Percentiles rank a stretch among this genome's conserved stretches.
Conservation (phyloP, 225 moss, liverwort and hornwort species). For the Polytrichum formosum region DNA sequence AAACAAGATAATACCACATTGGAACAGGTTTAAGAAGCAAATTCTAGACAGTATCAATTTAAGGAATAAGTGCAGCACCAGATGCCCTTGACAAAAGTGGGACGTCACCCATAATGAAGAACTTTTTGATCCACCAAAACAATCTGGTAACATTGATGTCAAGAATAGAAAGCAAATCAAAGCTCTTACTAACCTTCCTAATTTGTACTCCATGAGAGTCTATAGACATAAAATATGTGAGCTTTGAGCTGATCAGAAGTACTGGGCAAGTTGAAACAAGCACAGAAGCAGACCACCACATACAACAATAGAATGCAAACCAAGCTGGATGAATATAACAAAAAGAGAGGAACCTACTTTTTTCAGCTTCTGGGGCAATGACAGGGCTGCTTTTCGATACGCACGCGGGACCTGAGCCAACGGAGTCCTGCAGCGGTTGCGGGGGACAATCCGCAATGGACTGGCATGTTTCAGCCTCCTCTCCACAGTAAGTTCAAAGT, state of each 20-base stretch:
- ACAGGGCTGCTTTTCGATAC: conserved; percentile 44
- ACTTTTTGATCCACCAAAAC: too few relatives aligned
- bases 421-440: conserved; percentile 71
- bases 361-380: conserved; percentile 52
- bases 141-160: too few relatives aligned
- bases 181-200: too few relatives aligned
- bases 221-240: too few relatives aligned
- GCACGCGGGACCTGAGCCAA: conserved; percentile 53
- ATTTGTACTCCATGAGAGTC: too few relatives aligned
- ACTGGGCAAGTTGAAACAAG: conserved; percentile 14
- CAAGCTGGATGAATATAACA: conserved; percentile 4
- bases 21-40: too few relatives aligned
- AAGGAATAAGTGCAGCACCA: too few relatives aligned
- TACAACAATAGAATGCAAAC: not conserved
- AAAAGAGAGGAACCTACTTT: conserved; percentile 71
- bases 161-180: too few relatives aligned
- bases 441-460: conserved; percentile 70
- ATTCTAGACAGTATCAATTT: too few relatives aligned
- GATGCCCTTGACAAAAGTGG: too few relatives aligned
- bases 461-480: conserved; percentile 75
- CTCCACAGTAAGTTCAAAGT: conserved; percentile 17
- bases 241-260: not conserved
- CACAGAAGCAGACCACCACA: not conserved
- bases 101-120: too few relatives aligned
- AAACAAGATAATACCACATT: too few relatives aligned